Base-by-base conservation (phyloP, 75 land plant genomes). In the Pinus albicaulis region DNA sequence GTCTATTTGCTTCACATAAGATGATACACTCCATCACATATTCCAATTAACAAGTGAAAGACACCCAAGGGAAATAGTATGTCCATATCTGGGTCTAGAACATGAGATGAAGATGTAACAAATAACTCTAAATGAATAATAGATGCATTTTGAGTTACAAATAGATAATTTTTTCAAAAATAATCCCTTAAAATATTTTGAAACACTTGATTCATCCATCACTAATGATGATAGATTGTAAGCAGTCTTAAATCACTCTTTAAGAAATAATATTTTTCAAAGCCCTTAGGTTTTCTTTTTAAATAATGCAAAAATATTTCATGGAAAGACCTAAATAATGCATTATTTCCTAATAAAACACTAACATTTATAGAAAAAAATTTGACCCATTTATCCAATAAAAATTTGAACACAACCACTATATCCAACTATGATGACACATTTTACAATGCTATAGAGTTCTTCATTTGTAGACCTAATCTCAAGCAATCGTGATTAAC, bases 151-250 rank as follows among this genome's bases (percentile, higher is more conserved):
- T 22, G 60, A 25, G 84, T 23, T 59, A 77, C 76, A 75, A 86
- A 74, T 57, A 73, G 56, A 23, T 89, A 84, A 92, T 75, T 15
- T 89, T 80, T 19, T 95, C 86, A n/a, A 92, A 53, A 5, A 92
- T 87, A 56, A 92, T 72, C 64, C 92, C 93, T 25, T 90, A 75
- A 78, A 92, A 95, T 60, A 89, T 58, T 36, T 80, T 87, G 59
- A 89, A 83, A 76, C 89, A 76, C 89, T 89, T 66, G 91, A 74
- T 79, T 95, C 98, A 78, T 95, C 98, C 52, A 88, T 69, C 57
- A 91, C 89, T 64, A 95, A 72, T 55, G 88, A 90, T 19, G 88
- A 92, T 83, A 53, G 88, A 81, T 77, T 85, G 86, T 31, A 91
- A 83, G 92, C 98, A 95, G 74, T 95, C 95, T 25, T n/a, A 63